These are phyloP conservation scores for Cyberlindnera mycetangii DNA, from an alignment of 805 yeast species.

Conservation along the genomic window DNA sequence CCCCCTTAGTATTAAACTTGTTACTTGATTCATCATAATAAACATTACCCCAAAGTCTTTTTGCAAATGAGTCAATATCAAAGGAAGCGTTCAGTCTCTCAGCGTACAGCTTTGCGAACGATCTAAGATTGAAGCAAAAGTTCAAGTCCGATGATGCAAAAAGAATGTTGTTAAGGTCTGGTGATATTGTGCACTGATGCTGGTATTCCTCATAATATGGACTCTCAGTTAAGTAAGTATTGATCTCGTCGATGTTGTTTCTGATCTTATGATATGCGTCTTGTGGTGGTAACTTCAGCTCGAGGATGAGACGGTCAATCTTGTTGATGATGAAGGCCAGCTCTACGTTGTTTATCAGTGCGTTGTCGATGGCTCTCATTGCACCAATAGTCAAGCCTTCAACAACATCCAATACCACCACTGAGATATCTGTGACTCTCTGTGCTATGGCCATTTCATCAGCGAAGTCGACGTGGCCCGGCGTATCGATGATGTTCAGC, in stretches of 20 bases:
- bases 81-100: slow-evolving; percentile 31
- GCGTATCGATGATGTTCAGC: slow-evolving; percentile 74
- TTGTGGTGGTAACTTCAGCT: slow-evolving; percentile 66
- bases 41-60: slow-evolving; percentile 75
- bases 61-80: slow-evolving; percentile 42
- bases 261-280: slow-evolving; percentile 72
- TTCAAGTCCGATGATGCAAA: slow-evolving; percentile 69
- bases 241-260: slow-evolving; percentile 60
- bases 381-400: slow-evolving; percentile 74
- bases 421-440: slow-evolving; percentile 59
- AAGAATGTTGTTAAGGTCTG: slow-evolving; percentile 61
- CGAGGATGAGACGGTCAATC: slow-evolving; percentile 80
- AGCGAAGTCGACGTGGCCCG: slow-evolving; percentile 85
- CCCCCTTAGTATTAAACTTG: slow-evolving; percentile 38
- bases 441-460: slow-evolving; percentile 68
- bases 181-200: slow-evolving; percentile 42
- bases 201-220: slow-evolving; percentile 28
- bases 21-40: slow-evolving; percentile 44
- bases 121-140: slow-evolving; percentile 61
- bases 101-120: slow-evolving; percentile 55
- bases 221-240: slow-evolving; percentile 42
- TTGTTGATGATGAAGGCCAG: slow-evolving; percentile 71
- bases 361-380: slow-evolving; percentile 49
- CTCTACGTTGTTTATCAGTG: slow-evolving; percentile 47
- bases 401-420: slow-evolving; percentile 75